Percentiles rank a stretch among this genome's conserved stretches.
Evolutionary conservation across 2,329 filamentous ascomycete species (phyloP).

Genomic region (Monilinia laxa): DNA sequence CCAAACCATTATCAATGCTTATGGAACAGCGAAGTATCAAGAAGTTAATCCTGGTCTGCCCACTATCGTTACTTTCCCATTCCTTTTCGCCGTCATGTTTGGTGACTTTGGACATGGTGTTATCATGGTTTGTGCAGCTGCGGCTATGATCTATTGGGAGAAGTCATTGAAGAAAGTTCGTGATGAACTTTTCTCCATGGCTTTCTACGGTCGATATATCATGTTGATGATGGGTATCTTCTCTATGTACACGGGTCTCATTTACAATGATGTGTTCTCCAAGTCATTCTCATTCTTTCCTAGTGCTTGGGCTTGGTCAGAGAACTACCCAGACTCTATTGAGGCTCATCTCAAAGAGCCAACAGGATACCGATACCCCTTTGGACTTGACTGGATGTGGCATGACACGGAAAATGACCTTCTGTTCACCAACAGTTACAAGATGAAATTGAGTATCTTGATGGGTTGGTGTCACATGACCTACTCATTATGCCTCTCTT

Average conservation of each 20-base stretch:
- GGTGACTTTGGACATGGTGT: slow-evolving; percentile 93
- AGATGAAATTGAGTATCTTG: slow-evolving; percentile 99
- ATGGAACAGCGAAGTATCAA: slow-evolving; percentile 94
- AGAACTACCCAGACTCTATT: slow-evolving; percentile 64
- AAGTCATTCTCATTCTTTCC: slow-evolving; percentile 85
- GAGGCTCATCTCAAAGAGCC: slow-evolving; percentile 61
- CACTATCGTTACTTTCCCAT: slow-evolving; percentile 97
- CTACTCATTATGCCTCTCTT: slow-evolving; percentile 90
- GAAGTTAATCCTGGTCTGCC: slow-evolving; percentile 96
- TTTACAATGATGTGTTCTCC: slow-evolving; percentile 98
- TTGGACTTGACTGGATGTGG: slow-evolving; percentile 95
- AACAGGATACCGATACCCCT: slow-evolving; percentile 79
- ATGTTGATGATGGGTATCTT: slow-evolving; percentile 97
- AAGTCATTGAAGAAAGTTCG: slow-evolving; percentile 86
- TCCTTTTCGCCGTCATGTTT: slow-evolving; percentile 99
- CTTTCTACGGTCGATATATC: slow-evolving; percentile 98
- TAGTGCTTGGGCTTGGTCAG: slow-evolving; percentile 81
- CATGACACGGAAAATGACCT: slow-evolving; percentile 94
- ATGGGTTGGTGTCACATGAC: slow-evolving; percentile 99
- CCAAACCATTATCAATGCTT: slow-evolving; percentile 98
- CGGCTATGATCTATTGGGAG: slow-evolving; percentile 97
- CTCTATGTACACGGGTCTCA: slow-evolving; percentile 93
- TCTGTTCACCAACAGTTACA: slow-evolving; percentile 96
- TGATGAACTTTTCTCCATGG: slow-evolving; percentile 96
- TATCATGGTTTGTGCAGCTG: slow-evolving; percentile 80